These are phyloP conservation scores for Kwoniella mangroviensis DNA, from an alignment of 768 basidiomycete species.

Conservation along the genomic window DNA sequence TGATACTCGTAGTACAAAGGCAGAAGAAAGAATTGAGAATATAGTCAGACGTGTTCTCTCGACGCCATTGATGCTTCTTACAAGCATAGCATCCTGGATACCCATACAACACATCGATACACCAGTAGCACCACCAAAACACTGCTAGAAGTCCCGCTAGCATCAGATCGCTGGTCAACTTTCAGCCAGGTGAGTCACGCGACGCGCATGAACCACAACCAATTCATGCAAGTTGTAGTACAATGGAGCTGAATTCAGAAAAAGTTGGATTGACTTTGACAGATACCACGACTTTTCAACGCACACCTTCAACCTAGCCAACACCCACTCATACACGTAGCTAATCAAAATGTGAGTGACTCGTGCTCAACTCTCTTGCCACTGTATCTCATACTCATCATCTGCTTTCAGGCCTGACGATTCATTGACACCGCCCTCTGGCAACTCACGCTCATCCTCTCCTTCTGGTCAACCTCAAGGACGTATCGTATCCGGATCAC, in stretches of 20 bases:
- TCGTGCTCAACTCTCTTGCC: neutral
- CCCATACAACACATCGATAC: neutral
- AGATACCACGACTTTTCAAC: constrained; percentile 6
- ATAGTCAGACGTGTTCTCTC: neutral
- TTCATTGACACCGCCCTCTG: constrained; percentile 30
- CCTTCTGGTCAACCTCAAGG: constrained; percentile 16
- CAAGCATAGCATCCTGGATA: neutral
- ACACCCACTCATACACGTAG: neutral
- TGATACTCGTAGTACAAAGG: no score
- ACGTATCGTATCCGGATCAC: constrained; percentile 47
- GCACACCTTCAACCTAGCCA: neutral
- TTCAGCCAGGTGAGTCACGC: constrained; percentile 10
- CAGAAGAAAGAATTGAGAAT: neutral
- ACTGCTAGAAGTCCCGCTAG: neutral
- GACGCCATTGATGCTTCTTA: neutral
- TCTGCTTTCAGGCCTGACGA: neutral
- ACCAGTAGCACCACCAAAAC: neutral
- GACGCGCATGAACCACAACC: neutral
- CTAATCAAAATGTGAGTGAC: neutral
- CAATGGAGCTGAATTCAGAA: neutral
- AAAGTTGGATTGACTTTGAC: constrained; percentile 4
- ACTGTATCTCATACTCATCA: neutral
- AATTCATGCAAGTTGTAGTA: neutral
- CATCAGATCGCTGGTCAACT: neutral
- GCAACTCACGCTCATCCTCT: constrained; percentile 34